A percentile compares a stretch with the other conserved stretches of the same genome.
These are phyloP conservation scores for Alternaria sp. DNA, from an alignment of 2,329 filamentous ascomycete species.

Conservation along the genomic window DNA sequence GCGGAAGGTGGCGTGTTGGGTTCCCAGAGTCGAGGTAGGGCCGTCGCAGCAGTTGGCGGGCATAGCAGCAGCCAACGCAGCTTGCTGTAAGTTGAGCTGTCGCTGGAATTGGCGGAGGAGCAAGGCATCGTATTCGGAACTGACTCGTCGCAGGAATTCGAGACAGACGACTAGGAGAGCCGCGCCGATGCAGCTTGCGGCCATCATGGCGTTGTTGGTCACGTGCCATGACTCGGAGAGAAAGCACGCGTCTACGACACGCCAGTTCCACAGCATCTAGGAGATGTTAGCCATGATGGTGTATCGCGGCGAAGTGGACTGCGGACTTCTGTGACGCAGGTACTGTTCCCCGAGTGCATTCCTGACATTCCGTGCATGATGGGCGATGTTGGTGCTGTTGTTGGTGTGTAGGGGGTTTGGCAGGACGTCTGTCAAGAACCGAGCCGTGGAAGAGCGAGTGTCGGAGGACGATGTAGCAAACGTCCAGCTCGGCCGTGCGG, in stretches of 20 bases:
- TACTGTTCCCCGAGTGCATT: conserved; percentile 28
- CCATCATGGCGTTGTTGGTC: conserved; percentile 74
- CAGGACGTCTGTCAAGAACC: not conserved
- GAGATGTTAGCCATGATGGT: conserved; percentile 7
- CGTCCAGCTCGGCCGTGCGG: not conserved
- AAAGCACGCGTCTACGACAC: conserved; percentile 76
- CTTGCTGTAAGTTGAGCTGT: conserved; percentile 39
- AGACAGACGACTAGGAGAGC: conserved; percentile 76
- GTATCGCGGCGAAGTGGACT: no score
- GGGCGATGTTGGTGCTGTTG: conserved; percentile 10
- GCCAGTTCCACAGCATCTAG: conserved; percentile 84
- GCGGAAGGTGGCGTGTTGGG: conserved; percentile 50
- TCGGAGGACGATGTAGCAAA: not conserved
- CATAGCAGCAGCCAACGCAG: conserved; percentile 27
- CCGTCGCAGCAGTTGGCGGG: conserved; percentile 40
- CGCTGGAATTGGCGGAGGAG: conserved; percentile 64
- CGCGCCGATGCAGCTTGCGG: conserved; percentile 80
- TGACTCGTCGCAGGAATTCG: conserved; percentile 73
- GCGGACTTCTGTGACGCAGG: conserved; percentile 53
- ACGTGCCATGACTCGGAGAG: conserved; percentile 74
- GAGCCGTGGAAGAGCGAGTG: not conserved
- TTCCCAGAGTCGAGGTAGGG: conserved; percentile 30
- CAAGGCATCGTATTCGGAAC: conserved; percentile 76
- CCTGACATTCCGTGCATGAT: conserved; percentile 30
- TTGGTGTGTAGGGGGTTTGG: not conserved